Conservation (phyloP, 83 land plant genomes). For the Larix sibirica region DNA sequence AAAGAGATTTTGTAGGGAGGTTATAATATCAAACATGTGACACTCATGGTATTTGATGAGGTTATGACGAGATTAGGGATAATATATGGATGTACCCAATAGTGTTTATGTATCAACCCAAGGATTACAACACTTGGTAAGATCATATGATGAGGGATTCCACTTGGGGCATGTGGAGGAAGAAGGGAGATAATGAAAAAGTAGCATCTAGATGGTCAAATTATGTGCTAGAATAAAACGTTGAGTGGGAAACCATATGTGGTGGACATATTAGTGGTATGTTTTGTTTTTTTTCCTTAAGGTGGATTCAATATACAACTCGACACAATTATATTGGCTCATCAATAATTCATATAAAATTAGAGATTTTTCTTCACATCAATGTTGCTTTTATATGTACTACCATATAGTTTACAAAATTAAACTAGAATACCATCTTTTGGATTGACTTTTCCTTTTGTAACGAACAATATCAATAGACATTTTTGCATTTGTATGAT, state of each 20-base stretch:
- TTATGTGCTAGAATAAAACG: constrained; percentile 98
- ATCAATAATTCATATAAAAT: too few relatives aligned
- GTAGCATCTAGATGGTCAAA: constrained; percentile 99
- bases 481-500: too few relatives aligned
- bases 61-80: constrained; percentile 98
- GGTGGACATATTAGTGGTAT: too few relatives aligned
- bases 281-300: too few relatives aligned
- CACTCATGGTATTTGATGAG: constrained; percentile 93
- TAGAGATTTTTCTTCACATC: too few relatives aligned
- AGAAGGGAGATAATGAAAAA: constrained; percentile 92
- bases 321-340: too few relatives aligned
- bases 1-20: constrained; percentile 63
- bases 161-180: constrained; percentile 99
- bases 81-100: constrained; percentile 97
- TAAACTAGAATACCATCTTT: too few relatives aligned
- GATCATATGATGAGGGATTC: constrained; percentile 94
- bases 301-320: too few relatives aligned
- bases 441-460: too few relatives aligned
- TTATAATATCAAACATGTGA: constrained; percentile 60
- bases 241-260: constrained; percentile 84
- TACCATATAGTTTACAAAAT: too few relatives aligned
- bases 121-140: constrained; percentile 97
- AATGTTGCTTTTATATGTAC: too few relatives aligned
- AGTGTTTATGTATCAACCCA: constrained; percentile 91
- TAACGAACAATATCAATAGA: too few relatives aligned